Base-by-base conservation (phyloP, 805 yeast species). In the Candida jianshihensis region DNA sequence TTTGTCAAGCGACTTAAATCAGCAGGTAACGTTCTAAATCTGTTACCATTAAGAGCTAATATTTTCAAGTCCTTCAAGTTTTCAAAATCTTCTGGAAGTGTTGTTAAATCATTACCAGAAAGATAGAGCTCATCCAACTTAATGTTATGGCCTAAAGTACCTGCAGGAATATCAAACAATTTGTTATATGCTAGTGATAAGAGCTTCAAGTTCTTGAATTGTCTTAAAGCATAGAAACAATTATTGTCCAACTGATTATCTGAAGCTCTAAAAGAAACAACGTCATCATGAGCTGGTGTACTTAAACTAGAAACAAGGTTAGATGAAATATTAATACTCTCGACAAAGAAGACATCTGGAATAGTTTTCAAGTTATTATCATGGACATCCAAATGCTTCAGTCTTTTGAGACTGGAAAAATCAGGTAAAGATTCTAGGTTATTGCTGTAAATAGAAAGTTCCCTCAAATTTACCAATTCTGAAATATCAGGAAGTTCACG, bases 131-230 rank as follows among this genome's bases (percentile, higher is more conserved):
- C 85, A 6, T 70, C 70, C 42, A 92, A 61, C 22, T 65, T 63
- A 1, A 67, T 60, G 41, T 85, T 61, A 30, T 79, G 68, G 21
- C 74, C 59, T 11, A 85, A 54, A 3, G 78, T 75, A n/a, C 95
- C 86, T 15, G 66, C 59, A 0, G 96, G 94, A 19, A 90, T 74
- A 47, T 90, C 97, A 25, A 81, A 61, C 22, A 92, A 59, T 43
- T 80, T 89, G 51, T 92, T 92, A 57, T 90, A 90, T 0, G 95
- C 76, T 37, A 92, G 57, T 48, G 90, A 88, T 47, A 92, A 64
- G 1, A 70, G 56, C 40, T 71, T 73, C 44, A 92, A 59, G 34
- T 78, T 73, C 1, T 63, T 54, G 43, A 85, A 70, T 33, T 70
- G 60, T 6, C 84, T 71, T 22, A 92, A 63, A 4, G 75, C 67